These are phyloP conservation scores for Malus asiatica DNA, from an alignment of 306 rosid species.

Conservation along the genomic window DNA sequence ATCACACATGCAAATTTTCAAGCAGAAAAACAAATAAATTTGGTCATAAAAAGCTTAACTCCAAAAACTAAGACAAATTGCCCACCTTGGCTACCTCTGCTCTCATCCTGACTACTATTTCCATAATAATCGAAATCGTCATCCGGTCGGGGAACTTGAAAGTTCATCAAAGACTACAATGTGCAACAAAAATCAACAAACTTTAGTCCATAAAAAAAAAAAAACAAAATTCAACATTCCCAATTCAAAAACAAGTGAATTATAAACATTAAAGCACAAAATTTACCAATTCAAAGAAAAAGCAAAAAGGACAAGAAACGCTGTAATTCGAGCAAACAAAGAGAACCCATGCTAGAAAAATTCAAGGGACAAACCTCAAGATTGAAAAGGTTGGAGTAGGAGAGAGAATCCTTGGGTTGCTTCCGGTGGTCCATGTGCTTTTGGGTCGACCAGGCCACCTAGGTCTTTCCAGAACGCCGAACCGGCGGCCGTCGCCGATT, in stretches of 20 bases:
- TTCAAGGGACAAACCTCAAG: constrained; percentile 50
- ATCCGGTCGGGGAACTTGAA: constrained; percentile 81
- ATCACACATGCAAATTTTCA: background rate
- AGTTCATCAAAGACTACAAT: constrained; percentile 88
- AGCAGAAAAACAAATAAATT: constrained; percentile 9
- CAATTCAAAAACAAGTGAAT: background rate
- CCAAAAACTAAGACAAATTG: background rate
- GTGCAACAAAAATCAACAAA: background rate
- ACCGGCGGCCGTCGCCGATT: background rate
- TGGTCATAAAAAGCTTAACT: constrained; percentile 6
- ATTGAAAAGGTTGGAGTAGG: constrained; percentile 69
- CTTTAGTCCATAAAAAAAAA: background rate
- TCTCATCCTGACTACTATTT: constrained; percentile 98
- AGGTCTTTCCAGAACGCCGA: background rate
- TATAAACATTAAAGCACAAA: background rate
- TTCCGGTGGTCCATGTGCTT: constrained; percentile 59
- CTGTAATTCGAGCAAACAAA: background rate
- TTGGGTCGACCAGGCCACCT: background rate
- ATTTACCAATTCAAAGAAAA: background rate
- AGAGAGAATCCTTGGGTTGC: constrained; percentile 49
- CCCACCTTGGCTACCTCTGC: constrained; percentile 90
- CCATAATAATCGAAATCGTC: constrained; percentile 89
- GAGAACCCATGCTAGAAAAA: background rate
- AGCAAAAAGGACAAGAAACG: background rate
- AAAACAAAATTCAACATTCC: background rate